Base-by-base conservation (phyloP, 352 stramenopile genomes). In the Phytophthora melonis region DNA sequence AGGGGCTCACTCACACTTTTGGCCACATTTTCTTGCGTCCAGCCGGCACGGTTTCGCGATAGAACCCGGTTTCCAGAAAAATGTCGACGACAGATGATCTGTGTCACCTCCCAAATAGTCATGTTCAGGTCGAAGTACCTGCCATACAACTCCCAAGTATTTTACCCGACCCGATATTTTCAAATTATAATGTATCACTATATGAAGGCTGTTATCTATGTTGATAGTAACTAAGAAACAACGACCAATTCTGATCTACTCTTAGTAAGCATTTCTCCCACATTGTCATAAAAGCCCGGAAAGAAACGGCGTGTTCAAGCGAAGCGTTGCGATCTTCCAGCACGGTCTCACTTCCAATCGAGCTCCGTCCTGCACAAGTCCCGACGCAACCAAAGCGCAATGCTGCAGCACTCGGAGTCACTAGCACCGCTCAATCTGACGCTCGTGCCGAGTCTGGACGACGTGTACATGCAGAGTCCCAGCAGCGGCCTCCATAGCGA, bases 401-500 rank as follows among this genome's bases (percentile, higher is more conserved):
- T 80, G 68, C 43, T 77, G 62, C 63, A 72, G 19, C 63, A 80
- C 25, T 62, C 54, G 34, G 61, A 78, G 39, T 32, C 72, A 5
- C 50, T 78, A 18, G 21, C 68, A 4, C 65, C 63, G 8, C 70
- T 86, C 16, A 83, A 82, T 58, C 68, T 82, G 47, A 76, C 80
- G 30, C 67, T 75, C 27, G 63, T 86, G 3, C 53, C 76, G 5
- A 66, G 32, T 39, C 54, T 81, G 30, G 70, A 81, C 10, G 76
- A 86, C 60, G 64, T 82, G 14, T 83, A 86, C 60, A 74, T 80
- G 64, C 77, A 77, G 5, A 81, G 66, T 41, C 74, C 76, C 21
- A 72, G 47, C 25, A 16, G 14, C 41, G 14, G 14, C 36, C 66
- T 45, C 11, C 19, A 58, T 11, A 19, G 30, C 52, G 55, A 73